Evolutionary conservation across 2,329 filamentous ascomycete genomes (phyloP), one percentile per base, ranked within the genome.

Genomic region (Metarhizium sp.): DNA sequence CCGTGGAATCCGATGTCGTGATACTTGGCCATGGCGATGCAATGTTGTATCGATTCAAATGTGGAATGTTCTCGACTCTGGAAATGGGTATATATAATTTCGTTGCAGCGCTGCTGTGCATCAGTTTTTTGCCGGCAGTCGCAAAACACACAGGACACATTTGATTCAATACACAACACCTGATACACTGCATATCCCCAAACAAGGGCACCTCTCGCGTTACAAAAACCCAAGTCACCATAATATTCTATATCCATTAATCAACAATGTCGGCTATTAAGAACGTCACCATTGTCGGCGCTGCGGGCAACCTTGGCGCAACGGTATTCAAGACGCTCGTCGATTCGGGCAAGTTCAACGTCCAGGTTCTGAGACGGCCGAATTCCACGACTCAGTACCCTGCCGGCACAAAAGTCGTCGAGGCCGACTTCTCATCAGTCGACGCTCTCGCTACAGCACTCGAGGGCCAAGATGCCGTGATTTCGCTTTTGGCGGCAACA

Each of bases 401-500:
- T 8, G 36, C 58, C 1, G 63, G 61, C 10, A 60, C 59, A 16
- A 63, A 67, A 3, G 67, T 71, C n/a, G 57, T 66, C 4, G 63
- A 71, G 25, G 65, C 71, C 32, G 74, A 73, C 61, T 68, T 70
- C 50, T 68, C 74, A 14, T 75, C 74, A 1, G 64, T 75, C 2
- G 66, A 73, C 0, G 77, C 77, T 25, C 73, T 87, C 14, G 74
- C 68, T 0, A 59, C 70, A 1, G 78, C 78, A 0, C 75, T 87
- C 51, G 61, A 74, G 52, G 80, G 76, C 53, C 76, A 83, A 56
- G 82, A 86, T 58, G 82, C 78, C 1, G 71, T 85, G 18, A 65
- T 86, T 32, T 67, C 67, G 1, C 62, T 66, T 4, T 32, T 70
- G 46, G 62, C 59, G 11, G 62, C 64, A 20, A 71, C 72, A 2